Evolutionary conservation across 371 early-diverging fungal species (phyloP).

Genomic region (Lichtheimia hyalospora): DNA sequence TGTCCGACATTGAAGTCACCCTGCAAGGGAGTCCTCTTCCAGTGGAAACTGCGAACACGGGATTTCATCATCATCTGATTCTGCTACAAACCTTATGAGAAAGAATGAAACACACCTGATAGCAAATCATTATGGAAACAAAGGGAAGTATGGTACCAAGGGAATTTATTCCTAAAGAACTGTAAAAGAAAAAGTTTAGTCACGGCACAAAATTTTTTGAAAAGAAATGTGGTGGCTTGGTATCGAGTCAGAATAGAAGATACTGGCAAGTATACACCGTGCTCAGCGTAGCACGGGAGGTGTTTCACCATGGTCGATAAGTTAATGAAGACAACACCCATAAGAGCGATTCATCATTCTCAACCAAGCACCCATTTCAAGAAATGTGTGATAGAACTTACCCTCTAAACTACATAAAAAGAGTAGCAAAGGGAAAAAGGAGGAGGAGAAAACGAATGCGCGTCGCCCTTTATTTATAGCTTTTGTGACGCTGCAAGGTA

Average conservation of each 20-base stretch:
- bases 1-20: conserved; percentile 13
- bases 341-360: conserved; percentile 22
- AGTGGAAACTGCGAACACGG: conserved; percentile 41
- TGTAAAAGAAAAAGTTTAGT: conserved; percentile 4
- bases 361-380: neutral
- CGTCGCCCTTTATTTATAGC: neutral
- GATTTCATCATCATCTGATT: conserved; percentile 26
- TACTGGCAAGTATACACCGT: conserved; percentile 38
- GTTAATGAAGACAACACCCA: conserved; percentile 21
- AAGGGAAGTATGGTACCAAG: neutral
- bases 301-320: conserved; percentile 39
- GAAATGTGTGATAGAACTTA: neutral
- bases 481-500: neutral
- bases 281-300: conserved; percentile 30
- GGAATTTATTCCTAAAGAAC: neutral
- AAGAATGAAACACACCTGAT: conserved; percentile 14
- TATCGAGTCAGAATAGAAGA: conserved; percentile 5
- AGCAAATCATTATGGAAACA: neutral
- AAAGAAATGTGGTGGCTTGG: no score
- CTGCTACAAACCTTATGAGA: neutral
- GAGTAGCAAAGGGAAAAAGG: neutral
- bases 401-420: neutral
- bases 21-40: conserved; percentile 6
- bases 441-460: neutral
- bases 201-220: no score